phyloP scores from a whole-genome alignment of 495 filamentous ascomycete genomes.

The Beverwykella pulmonaria region DNA sequence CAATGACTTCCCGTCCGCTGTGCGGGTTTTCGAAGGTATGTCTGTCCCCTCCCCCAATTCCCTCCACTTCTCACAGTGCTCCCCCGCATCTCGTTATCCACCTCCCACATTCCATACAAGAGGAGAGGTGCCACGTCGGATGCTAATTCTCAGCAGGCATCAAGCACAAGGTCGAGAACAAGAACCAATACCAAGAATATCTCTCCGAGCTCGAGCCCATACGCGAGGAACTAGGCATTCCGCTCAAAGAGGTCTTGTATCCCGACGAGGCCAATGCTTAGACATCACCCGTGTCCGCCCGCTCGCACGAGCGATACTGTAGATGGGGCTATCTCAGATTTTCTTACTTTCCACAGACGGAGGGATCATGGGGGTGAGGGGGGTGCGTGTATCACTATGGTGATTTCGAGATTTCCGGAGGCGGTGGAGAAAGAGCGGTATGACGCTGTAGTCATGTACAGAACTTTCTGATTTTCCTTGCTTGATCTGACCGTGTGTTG shows the following conservation, averaged over 20 bases:
- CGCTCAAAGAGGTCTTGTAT: constrained; percentile 92
- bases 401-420: neutral
- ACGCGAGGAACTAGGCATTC: constrained; percentile 89
- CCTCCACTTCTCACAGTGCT: no score
- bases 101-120: neutral
- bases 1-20: constrained; percentile 97
- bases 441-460: constrained; percentile 28
- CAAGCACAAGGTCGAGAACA: constrained; percentile 99
- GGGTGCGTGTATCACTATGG: neutral
- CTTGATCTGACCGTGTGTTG: no score
- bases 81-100: no score
- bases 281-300: neutral
- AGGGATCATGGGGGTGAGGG: neutral
- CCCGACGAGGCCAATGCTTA: constrained; percentile 60
- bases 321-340: neutral
- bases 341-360: neutral
- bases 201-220: constrained; percentile 88
- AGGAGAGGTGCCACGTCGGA: no score
- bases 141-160: constrained; percentile 63
- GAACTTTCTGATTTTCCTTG: constrained; percentile 4
- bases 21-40: constrained; percentile 96
- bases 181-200: constrained; percentile 96
- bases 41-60: constrained; percentile 3
- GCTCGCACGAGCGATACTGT: neutral
- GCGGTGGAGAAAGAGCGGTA: constrained; percentile 18